Evolutionary conservation across 2,329 filamentous ascomycete genomes (phyloP).

Genomic region (Botrytis hyacinthi): DNA sequence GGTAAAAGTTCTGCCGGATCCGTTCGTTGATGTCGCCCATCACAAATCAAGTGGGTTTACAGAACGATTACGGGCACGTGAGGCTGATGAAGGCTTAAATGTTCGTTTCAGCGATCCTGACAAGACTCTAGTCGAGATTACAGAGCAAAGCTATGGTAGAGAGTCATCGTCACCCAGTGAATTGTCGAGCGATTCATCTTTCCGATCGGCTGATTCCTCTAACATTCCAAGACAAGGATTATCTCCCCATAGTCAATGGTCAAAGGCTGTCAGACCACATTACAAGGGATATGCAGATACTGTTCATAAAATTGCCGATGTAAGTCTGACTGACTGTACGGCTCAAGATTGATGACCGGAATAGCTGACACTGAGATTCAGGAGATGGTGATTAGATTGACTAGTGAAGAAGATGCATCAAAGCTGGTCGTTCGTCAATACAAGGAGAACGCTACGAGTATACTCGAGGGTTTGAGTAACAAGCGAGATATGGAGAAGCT

Average conservation of each 20-base stretch:
- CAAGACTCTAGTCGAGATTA: slow-evolving; percentile 27
- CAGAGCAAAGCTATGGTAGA: not conserved
- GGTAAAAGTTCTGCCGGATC: slow-evolving; percentile 30
- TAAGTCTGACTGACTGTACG: slow-evolving; percentile 25
- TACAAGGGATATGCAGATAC: slow-evolving; percentile 32
- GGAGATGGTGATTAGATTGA: slow-evolving; percentile 36
- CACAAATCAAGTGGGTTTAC: slow-evolving; percentile 28
- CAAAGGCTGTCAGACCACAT: slow-evolving; percentile 35
- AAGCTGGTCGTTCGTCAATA: slow-evolving; percentile 35
- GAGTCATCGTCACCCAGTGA: slow-evolving; percentile 14
- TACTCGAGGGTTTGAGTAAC: slow-evolving; percentile 28
- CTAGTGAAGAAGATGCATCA: slow-evolving; percentile 35
- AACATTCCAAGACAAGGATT: slow-evolving; percentile 25
- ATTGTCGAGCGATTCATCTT: not conserved
- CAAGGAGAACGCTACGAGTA: slow-evolving; percentile 32
- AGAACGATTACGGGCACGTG: slow-evolving; percentile 26
- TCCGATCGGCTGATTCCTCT: slow-evolving; percentile 20
- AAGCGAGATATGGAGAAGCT: slow-evolving; percentile 27
- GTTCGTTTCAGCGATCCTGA: slow-evolving; percentile 20
- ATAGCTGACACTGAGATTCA: slow-evolving; percentile 28
- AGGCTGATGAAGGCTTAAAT: slow-evolving; percentile 1
- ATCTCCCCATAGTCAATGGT: slow-evolving; percentile 29
- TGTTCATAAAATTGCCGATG: slow-evolving; percentile 36
- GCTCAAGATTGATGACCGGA: not conserved
- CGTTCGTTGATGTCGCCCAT: slow-evolving; percentile 29